Base-by-base conservation (phyloP, 1,284 basidiomycete genomes). In the Coniferiporia weirii region DNA sequence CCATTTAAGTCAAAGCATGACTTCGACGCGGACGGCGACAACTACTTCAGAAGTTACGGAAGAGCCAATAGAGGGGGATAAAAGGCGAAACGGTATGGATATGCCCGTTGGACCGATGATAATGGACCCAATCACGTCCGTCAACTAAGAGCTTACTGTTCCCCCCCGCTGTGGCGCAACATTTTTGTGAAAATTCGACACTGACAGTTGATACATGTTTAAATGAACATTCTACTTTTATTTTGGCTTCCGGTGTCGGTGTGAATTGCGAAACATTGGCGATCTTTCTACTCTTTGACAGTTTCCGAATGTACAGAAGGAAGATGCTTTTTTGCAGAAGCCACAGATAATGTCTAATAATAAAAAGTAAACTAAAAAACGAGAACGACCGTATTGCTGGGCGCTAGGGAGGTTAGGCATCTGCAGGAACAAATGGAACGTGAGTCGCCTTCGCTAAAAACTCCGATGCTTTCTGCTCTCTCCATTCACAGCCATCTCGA, bases 401-500 rank as follows among this genome's bases (percentile, higher is more conserved):
- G 5, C 27, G 27, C 27, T 27, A 27, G 27, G 27, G 27, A 27
- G 27, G 27, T 5, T 27, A 5, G 5, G 27, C 27, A 27, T 27
- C 27, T 5, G 27, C 27, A 27, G 27, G 27, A 27, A 27, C 27
- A 27, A 27, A 27, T 5, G 27, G 15, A 40, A 9, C 15, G 15
- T 15, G n/a, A n/a, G n/a, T 15, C 15, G 38, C 9, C 15, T 48
- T 59, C 19, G 47, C 45, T 20, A 54, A 12, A 20, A 32, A 5
- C 64, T 86, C 84, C 43, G 64, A 63, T 2, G 85, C 85, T 67
- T 85, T 89, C 64, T 76, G 71, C 60, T 85, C 84, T 68, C 91
- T 77, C 92, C 92, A 95, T 73, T 95, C 93, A 66, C 92, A 95
- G 10, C 80, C 85, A 1, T 82, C 75, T 49, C 73, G 73, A 69